Base-by-base conservation (phyloP, 2,329 filamentous ascomycete species). In the Colletotrichum shisoi region DNA sequence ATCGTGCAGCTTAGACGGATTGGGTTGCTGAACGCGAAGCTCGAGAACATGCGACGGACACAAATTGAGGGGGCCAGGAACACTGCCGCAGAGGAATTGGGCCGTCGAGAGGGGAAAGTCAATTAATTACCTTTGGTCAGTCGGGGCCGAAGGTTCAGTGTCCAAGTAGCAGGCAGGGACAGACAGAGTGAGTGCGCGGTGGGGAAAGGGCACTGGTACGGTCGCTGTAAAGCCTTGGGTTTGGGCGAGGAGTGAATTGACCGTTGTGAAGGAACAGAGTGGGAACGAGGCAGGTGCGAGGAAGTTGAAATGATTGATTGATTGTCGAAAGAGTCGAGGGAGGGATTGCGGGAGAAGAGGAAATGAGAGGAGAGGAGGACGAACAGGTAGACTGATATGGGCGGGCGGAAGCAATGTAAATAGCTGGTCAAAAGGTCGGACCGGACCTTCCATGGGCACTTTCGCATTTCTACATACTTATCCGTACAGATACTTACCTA, bases 111-210 rank as follows among this genome's bases (percentile, higher is more conserved):
- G 12, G 52, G 21, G 39, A 27, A 34, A 34, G n/a, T n/a, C 12
- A 51, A 40, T 65, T 68, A 51, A 40, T 65, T 68, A 68, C 66
- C 66, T 66, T 56, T 24, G 17, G 24, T 52, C 39, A 67, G 31
- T 9, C 31, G 31, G 8, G 42, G 39, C 27, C 31, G 31, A 49
- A 13, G 31, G 49, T 54, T 62, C 27, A 15, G 49, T 34, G 63
- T 66, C 44, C 44, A 49, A 37, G 12, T 34, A 2, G 31, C 31
- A 34, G 8, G 31, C 31, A 34, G 31, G 31, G 31, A 34, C 31
- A 34, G 44, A 62, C 17, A 31, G 45, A 49, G 17, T 37, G 40
- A 64, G 48, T 9, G 31, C 8, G 7, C 31, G 7, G 61, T 59
- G 64, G 54, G 24, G 64, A 67, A 58, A 48, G 24, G 39, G 19